These are phyloP conservation scores for Protea cynaroides DNA, from an alignment of 164 flowering plant species.

Conservation along the genomic window DNA sequence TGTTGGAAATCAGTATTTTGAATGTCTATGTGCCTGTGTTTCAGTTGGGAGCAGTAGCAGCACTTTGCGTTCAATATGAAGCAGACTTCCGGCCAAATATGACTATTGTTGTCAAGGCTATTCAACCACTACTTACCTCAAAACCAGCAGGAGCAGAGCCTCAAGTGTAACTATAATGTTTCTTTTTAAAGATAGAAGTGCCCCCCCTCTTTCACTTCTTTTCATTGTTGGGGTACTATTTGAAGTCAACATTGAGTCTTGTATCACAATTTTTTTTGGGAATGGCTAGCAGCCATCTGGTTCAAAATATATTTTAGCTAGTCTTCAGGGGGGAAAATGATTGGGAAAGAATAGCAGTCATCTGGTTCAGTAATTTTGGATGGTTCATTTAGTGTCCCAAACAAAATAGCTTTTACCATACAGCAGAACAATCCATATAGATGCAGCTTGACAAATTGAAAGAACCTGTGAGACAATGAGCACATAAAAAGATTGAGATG, in stretches of 20 bases:
- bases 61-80: constrained; percentile 44
- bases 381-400: no score
- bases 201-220: no score
- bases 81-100: constrained; percentile 45
- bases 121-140: constrained; percentile 35
- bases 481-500: no score
- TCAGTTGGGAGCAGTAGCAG: constrained; percentile 50
- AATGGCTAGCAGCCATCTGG: constrained; percentile 5
- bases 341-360: no score
- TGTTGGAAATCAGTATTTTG: not conserved
- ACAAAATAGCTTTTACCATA: no score
- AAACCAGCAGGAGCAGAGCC: constrained; percentile 29
- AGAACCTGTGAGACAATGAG: no score
- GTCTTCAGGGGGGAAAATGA: no score
- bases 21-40: not conserved
- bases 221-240: not conserved
- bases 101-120: constrained; percentile 47
- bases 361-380: no score
- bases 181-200: not conserved
- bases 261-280: constrained; percentile 6
- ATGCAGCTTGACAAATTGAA: no score
- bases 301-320: not conserved
- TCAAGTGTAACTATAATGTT: constrained; percentile 1
- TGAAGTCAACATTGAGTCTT: not conserved
- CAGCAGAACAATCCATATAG: no score